These are phyloP conservation scores for Sphaceloma murrayae DNA, from an alignment of 2,329 filamentous ascomycete species.

Conservation along the genomic window DNA sequence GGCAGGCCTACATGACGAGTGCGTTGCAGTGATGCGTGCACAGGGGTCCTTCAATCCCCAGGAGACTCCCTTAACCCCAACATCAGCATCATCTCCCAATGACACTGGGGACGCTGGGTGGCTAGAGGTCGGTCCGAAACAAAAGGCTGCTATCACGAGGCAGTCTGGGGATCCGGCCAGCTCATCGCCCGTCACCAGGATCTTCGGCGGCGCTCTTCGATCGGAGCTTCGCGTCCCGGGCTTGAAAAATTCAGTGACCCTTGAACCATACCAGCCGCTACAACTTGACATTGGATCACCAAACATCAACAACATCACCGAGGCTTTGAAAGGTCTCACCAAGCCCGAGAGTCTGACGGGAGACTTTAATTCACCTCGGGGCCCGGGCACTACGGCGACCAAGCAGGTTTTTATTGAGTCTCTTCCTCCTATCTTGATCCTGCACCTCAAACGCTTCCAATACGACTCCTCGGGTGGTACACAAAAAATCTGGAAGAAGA, in stretches of 20 bases:
- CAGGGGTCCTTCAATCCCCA: conserved; percentile 54
- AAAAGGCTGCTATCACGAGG: conserved; percentile 75
- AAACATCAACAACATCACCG: conserved; percentile 80
- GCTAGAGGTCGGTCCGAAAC: conserved; percentile 89
- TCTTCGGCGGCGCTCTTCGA: conserved; percentile 84
- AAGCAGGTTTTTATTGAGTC: conserved; percentile 95
- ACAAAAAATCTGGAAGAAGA: conserved; percentile 97
- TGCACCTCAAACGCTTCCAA: conserved; percentile 95
- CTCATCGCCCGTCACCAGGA: conserved; percentile 77
- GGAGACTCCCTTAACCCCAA: conserved; percentile 32
- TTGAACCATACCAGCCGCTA: conserved; percentile 87
- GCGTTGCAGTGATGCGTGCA: conserved; percentile 79
- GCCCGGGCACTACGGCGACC: conserved; percentile 65
- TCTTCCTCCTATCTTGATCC: conserved; percentile 79
- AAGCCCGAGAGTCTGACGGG: conserved; percentile 76
- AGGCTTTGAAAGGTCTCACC: conserved; percentile 78
- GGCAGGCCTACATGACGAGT: conserved; percentile 89
- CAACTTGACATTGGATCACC: conserved; percentile 88
- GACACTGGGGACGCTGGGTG: conserved; percentile 53
- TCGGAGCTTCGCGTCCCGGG: conserved; percentile 83
- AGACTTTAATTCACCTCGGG: conserved; percentile 70
- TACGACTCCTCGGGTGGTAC: conserved; percentile 82
- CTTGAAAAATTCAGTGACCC: conserved; percentile 79
- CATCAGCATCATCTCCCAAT: conserved; percentile 35
- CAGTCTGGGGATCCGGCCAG: conserved; percentile 54